These are phyloP conservation scores for Cyphellophora attinorum DNA, from an alignment of 2,329 filamentous ascomycete species.

Conservation along the genomic window DNA sequence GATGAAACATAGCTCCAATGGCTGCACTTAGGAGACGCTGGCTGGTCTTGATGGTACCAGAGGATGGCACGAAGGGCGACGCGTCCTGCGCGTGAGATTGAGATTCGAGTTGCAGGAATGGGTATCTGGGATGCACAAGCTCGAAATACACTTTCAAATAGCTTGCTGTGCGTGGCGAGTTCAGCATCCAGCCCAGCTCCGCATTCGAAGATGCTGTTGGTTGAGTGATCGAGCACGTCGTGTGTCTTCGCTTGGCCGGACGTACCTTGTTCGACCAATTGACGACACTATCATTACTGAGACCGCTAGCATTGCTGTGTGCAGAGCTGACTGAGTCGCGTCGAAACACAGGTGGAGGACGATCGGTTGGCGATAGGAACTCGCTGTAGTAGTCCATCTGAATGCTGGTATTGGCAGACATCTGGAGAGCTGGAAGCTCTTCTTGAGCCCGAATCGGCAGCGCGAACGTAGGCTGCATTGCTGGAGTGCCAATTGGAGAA, in stretches of 20 bases:
- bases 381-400: background rate
- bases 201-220: background rate
- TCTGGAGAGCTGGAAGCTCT: background rate
- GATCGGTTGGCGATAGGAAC: background rate
- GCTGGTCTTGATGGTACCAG: background rate
- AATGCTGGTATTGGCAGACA: background rate
- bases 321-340: background rate
- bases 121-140: background rate
- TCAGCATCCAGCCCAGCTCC: background rate
- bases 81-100: background rate
- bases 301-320: background rate
- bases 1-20: background rate
- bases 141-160: background rate
- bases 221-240: background rate
- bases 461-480: background rate
- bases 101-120: background rate
- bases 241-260: background rate
- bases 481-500: background rate
- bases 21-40: background rate
- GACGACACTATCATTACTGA: background rate
- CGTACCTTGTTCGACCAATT: background rate
- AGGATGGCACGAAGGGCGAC: background rate
- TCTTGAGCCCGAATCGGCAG: background rate
- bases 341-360: background rate
- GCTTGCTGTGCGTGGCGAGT: background rate